Conservation (phyloP, 306 rosid species). For the Prunus padus region DNA sequence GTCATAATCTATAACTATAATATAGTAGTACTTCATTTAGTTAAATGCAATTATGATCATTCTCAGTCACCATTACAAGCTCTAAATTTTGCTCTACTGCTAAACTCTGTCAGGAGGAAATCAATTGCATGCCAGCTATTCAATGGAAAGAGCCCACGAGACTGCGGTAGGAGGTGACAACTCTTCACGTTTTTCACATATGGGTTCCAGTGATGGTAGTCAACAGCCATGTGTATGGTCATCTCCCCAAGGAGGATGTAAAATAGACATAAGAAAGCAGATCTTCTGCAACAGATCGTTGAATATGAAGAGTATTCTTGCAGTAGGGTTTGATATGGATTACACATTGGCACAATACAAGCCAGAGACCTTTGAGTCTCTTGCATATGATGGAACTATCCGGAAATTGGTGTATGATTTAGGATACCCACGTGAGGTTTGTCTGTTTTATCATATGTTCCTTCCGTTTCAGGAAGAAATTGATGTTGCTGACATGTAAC, state of each 20-base stretch:
- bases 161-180: constrained; percentile 37
- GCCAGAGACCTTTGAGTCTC: constrained; percentile 95
- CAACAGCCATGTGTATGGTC: constrained; percentile 65
- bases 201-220: constrained; percentile 25
- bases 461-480: neutral
- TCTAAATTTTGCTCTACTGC: neutral
- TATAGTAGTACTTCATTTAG: neutral
- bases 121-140: constrained; percentile 39
- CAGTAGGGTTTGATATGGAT: constrained; percentile 99
- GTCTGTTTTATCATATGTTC: constrained; percentile 30
- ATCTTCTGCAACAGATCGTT: constrained; percentile 92
- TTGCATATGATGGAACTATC: constrained; percentile 91
- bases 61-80: constrained; percentile 16
- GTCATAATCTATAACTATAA: neutral
- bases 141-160: constrained; percentile 53
- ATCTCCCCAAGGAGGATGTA: constrained; percentile 50
- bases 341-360: constrained; percentile 98
- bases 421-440: constrained; percentile 85
- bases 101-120: constrained; percentile 45
- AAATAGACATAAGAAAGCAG: constrained; percentile 66
- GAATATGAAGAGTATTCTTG: constrained; percentile 90
- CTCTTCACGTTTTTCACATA: constrained; percentile 20
- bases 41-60: neutral
- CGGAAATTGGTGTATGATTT: constrained; percentile 79
- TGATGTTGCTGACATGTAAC: neutral